Base-by-base conservation (phyloP, 1,284 basidiomycete species). In the Schizophyllum commune region DNA sequence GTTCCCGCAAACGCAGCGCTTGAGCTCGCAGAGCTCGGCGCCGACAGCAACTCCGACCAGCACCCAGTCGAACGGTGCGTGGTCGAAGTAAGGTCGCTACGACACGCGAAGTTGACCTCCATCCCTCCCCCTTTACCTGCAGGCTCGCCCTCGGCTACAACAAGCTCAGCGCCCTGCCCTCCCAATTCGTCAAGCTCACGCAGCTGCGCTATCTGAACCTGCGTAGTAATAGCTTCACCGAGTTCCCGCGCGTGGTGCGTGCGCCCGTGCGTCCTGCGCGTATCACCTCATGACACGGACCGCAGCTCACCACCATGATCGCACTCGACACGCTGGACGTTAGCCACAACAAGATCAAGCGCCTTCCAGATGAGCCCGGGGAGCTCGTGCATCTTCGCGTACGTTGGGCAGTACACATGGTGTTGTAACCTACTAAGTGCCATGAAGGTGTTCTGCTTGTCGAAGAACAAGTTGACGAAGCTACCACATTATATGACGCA, bases 301-400 rank as follows among this genome's bases (percentile, higher is more conserved):
- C 57, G 15, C 65, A 97, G 94, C 80, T 98, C 59, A 92, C 91
- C 59, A 77, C 86, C 21, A 88, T 99, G 77, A 86, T 91, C 5
- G 88, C 89, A 4, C 81, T 99, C 64, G 96, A 99, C 75, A 97
- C 96, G 61, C 79, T 99, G 63, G 96, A 99, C 73, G 83, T 99
- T 57, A 95, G 93, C 66, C 88, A 93, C 66, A 99, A 99, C 77
- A 94, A 90, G 76, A 86, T 99, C 69, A 86, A 84, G 68, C 77
- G 81, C 57, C 76, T 98, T 47, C 96, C 96, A 8, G 76, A 83
- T 1, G 79, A 86, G 61, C 92, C 96, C 3, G 95, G 95, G 17
- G 84, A 86, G 5, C 81, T 99, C 17, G 76, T 84, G 58, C 83
- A 89, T 60, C 86, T 99, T 64, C 85, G 86, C 64, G 94, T 92